Percentiles rank a stretch among this genome's conserved stretches.
Conservation (phyloP, 805 yeast species). For the Ogataea siamensis region DNA sequence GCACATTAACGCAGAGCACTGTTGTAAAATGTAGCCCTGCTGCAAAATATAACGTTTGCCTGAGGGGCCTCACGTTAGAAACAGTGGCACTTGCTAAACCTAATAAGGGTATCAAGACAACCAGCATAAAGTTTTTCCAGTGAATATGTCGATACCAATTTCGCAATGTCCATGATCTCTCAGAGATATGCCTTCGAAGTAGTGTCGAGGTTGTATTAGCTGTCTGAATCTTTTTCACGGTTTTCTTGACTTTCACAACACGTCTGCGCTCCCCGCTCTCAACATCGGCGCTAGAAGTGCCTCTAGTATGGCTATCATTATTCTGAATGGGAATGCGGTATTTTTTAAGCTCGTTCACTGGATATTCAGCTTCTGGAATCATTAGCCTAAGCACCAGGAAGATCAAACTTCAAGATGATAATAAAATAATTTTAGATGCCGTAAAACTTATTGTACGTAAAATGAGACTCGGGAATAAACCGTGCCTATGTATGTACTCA, state of each 20-base stretch:
- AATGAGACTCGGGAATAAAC: no score
- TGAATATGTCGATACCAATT: constrained; percentile 74
- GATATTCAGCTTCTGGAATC: constrained; percentile 32
- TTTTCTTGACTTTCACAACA: constrained; percentile 32
- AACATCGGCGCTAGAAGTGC: constrained; percentile 1
- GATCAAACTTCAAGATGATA: no score
- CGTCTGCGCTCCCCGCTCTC: constrained; percentile 15
- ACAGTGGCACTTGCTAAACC: constrained; percentile 18
- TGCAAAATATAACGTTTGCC: constrained; percentile 47
- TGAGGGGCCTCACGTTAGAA: constrained; percentile 13
- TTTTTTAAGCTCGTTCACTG: constrained; percentile 29
- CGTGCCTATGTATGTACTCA: no score
- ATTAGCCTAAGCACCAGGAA: no score
- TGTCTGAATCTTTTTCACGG: constrained; percentile 26
- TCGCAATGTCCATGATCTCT: constrained; percentile 69
- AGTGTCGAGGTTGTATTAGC: constrained; percentile 20
- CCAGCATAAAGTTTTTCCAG: constrained; percentile 65
- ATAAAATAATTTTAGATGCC: not conserved
- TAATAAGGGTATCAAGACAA: constrained; percentile 52
- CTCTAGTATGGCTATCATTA: not conserved
- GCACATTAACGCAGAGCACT: constrained; percentile 74
- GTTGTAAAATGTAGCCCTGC: constrained; percentile 55
- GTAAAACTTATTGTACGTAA: no score
- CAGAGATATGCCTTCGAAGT: constrained; percentile 53
- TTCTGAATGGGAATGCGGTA: constrained; percentile 14